Conservation (phyloP, 768 basidiomycete genomes). For the Ephemerocybe angulata region DNA sequence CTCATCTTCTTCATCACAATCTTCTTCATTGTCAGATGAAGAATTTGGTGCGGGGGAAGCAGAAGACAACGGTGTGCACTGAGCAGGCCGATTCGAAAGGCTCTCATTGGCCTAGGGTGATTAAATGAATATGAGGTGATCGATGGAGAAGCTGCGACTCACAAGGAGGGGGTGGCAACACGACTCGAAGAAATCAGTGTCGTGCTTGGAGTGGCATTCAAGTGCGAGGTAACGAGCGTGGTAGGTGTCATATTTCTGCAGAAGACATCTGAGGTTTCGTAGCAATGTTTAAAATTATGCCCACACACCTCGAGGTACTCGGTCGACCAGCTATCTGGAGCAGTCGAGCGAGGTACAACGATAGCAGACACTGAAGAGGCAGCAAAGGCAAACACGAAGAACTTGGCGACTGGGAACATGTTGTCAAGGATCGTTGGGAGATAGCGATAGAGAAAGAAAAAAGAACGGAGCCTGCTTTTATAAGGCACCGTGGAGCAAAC, state of each 20-base stretch:
- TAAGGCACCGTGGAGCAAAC: slow-evolving; percentile 12
- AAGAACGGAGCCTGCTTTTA: slow-evolving; percentile 20
- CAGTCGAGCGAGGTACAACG: slow-evolving; percentile 36
- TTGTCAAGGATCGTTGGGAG: slow-evolving; percentile 20
- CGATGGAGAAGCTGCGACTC: slow-evolving; percentile 14
- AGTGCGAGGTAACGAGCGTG: slow-evolving; percentile 61
- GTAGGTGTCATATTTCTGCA: slow-evolving; percentile 50
- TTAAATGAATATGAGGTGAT: neutral
- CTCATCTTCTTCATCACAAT: slow-evolving; percentile 21
- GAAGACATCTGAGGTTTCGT: slow-evolving; percentile 1
- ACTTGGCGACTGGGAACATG: slow-evolving; percentile 38
- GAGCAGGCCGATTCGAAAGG: slow-evolving; percentile 43
- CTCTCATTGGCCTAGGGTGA: slow-evolving; percentile 45
- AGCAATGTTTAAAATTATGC: slow-evolving; percentile 3
- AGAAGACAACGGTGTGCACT: slow-evolving; percentile 44
- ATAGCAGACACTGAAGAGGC: slow-evolving; percentile 38
- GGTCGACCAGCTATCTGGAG: slow-evolving; percentile 43
- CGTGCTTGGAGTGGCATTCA: slow-evolving; percentile 45
- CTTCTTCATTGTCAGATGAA: slow-evolving; percentile 28
- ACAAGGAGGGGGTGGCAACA: slow-evolving; percentile 76
- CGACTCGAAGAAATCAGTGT: slow-evolving; percentile 54
- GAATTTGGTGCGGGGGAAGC: slow-evolving; percentile 18
- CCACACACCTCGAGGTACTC: slow-evolving; percentile 41
- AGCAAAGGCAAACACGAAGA: slow-evolving; percentile 42
- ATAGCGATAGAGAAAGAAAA: slow-evolving; percentile 26